Percentiles rank a stretch among this genome's conserved stretches.
phyloP scores from a whole-genome alignment of 1,284 basidiomycete species.

The Rhodotorula sp. region DNA sequence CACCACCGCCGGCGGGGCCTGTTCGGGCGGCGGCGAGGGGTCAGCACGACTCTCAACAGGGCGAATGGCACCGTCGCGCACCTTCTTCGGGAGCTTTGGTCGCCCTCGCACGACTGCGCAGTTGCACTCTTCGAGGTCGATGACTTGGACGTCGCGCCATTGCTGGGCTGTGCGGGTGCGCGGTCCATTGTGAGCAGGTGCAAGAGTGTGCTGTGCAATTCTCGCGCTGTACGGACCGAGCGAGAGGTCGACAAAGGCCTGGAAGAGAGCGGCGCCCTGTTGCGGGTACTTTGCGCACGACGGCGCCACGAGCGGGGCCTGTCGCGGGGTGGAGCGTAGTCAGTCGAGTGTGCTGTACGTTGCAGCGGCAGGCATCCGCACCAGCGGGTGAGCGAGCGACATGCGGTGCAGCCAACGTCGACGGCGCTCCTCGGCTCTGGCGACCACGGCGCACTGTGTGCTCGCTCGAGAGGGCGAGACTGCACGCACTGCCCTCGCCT shows the following conservation, averaged over 20 bases:
- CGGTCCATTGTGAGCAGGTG: background rate
- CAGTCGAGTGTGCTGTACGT: background rate
- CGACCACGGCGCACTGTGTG: no score
- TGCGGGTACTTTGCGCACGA: constrained; percentile 40
- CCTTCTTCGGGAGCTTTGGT: constrained; percentile 14
- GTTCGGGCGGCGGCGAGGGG: background rate
- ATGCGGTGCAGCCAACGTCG: background rate
- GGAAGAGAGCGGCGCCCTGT: constrained; percentile 48
- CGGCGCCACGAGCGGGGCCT: constrained; percentile 30
- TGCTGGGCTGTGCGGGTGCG: constrained; percentile 35
- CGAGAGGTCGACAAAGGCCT: constrained; percentile 49
- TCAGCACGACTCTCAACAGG: background rate
- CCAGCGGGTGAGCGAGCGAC: constrained; percentile 28
- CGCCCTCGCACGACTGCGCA: constrained; percentile 22
- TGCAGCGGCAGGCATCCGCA: background rate
- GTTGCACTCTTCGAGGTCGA: constrained; percentile 22
- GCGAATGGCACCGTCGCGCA: background rate
- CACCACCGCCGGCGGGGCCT: constrained; percentile 20
- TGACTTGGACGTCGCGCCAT: constrained; percentile 38
- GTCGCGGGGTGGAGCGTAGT: background rate
- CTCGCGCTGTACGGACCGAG: constrained; percentile 20
- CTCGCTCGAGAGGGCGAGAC: no score
- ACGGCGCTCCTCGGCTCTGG: background rate
- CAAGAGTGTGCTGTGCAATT: background rate
- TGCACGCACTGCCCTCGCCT: no score